phyloP scores from a whole-genome alignment of 805 yeast species.

The Ogataea trehalophila region DNA sequence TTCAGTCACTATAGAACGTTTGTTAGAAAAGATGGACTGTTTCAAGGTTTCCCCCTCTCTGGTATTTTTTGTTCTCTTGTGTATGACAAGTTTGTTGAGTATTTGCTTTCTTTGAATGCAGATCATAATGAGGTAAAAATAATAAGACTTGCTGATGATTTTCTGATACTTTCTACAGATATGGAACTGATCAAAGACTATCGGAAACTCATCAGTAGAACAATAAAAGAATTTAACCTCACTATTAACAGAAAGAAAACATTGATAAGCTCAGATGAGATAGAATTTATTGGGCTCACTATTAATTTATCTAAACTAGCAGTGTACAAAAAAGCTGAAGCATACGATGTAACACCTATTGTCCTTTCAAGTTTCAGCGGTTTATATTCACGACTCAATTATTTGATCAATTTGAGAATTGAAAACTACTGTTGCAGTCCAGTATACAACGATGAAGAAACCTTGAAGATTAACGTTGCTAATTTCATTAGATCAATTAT shows the following conservation, averaged over 20 bases:
- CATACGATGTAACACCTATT: conserved; percentile 11
- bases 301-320: conserved; percentile 31
- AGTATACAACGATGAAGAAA: conserved; percentile 16
- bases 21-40: conserved; percentile 62
- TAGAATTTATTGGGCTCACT: conserved; percentile 40
- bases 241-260: conserved; percentile 38
- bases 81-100: conserved; percentile 54
- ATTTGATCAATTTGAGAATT: conserved; percentile 30
- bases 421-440: conserved; percentile 26
- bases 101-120: conserved; percentile 20
- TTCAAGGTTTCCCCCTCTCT: conserved; percentile 81
- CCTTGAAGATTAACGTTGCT: conserved; percentile 16
- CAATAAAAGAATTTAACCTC: conserved; percentile 41
- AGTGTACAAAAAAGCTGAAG: conserved; percentile 30
- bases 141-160: conserved; percentile 79
- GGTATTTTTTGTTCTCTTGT: conserved; percentile 69
- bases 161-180: conserved; percentile 58
- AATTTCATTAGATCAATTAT: conserved; percentile 14
- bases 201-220: conserved; percentile 26
- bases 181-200: conserved; percentile 27
- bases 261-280: conserved; percentile 10
- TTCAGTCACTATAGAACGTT: conserved; percentile 33
- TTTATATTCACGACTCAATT: conserved; percentile 22
- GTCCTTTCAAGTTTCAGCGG: conserved; percentile 10
- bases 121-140: conserved; percentile 26